Evolutionary conservation across 176 grass and related monocot species (phyloP), one percentile per base, ranked within the genome.

Genomic region (Paspalum vaginatum): DNA sequence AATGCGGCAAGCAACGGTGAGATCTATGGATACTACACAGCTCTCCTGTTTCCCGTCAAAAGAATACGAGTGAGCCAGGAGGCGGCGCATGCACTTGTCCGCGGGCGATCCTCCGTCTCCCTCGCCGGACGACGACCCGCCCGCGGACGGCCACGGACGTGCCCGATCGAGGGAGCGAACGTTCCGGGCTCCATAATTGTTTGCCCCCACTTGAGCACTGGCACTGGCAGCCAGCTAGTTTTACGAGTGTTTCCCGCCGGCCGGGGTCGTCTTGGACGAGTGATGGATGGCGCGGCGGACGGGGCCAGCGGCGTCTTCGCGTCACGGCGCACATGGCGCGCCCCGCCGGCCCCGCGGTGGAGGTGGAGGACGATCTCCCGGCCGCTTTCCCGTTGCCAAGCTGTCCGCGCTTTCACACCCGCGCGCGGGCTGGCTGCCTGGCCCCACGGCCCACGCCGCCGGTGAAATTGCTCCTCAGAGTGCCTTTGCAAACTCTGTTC

Each of bases 251-350:
- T 20, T 43, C 73, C 73, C 10, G 18, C 13, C 5, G 65, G 13
- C 15, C 42, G 57, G 57, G 5, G 56, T 24, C 66, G 42, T 25
- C 42, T 8, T 15, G 7, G 32, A 8, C 5, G 11, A 3, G 0
- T 13, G 40, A 24, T 14, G 5, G 45, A 32, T 61, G 25, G 18
- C 39, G 54, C n/a, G 37, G 65, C 16, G 26, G 25, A 8, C 46
- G 47, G 13, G 51, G 13, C 11, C 8, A 26, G 16, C 48, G 41
- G 25, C 37, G n/a, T 7, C 55, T 11, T 39, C 12, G 24, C 76
- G 59, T 66, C 15, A 18, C 68, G 59, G 76, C 76, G 68, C 84
- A 80, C 76, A 86, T 74, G 84, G 68, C 50, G 68, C 60, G 38
- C 22, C 47, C 48, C 68, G 32, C 32, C 32, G 32, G 32, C 32